Evolutionary conservation across 2,329 filamentous ascomycete species (phyloP).

Genomic region (Cercospora canescens): DNA sequence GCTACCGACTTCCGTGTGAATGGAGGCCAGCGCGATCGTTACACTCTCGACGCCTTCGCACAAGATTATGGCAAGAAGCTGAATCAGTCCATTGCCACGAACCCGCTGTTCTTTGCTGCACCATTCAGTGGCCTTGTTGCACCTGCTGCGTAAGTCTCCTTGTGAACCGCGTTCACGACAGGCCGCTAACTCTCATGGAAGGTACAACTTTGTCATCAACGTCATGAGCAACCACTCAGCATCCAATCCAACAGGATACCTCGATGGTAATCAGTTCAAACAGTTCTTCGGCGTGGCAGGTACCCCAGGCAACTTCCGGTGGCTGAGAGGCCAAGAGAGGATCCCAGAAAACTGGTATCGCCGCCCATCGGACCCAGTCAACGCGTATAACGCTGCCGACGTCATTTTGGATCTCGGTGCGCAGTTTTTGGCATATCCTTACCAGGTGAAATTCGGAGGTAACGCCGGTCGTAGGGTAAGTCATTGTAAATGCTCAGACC

Average conservation of each 20-base stretch:
- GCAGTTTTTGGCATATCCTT: constrained; percentile 17
- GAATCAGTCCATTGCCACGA: constrained; percentile 31
- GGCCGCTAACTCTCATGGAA: background rate
- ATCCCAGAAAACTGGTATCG: constrained; percentile 28
- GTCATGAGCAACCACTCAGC: constrained; percentile 31
- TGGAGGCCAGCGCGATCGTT: constrained; percentile 9
- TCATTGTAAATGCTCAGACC: background rate
- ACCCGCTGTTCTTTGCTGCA: constrained; percentile 36
- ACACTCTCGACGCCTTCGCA: constrained; percentile 26
- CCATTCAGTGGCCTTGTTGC: constrained; percentile 28
- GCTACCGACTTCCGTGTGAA: background rate
- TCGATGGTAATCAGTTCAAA: constrained; percentile 27
- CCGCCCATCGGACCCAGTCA: constrained; percentile 18
- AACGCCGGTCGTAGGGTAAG: constrained; percentile 24
- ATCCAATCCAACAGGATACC: constrained; percentile 24
- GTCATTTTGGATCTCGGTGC: constrained; percentile 18
- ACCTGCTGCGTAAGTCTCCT: constrained; percentile 18
- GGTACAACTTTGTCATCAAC: constrained; percentile 31
- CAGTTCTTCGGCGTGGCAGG: constrained; percentile 26
- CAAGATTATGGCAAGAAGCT: constrained; percentile 15
- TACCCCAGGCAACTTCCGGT: constrained; percentile 17
- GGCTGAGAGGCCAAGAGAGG: constrained; percentile 24
- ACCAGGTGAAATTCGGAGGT: constrained; percentile 32
- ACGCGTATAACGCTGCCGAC: constrained; percentile 18
- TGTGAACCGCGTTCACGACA: background rate